Evolutionary conservation across 164 flowering plant species (phyloP).

Genomic region (Vitis riparia): DNA sequence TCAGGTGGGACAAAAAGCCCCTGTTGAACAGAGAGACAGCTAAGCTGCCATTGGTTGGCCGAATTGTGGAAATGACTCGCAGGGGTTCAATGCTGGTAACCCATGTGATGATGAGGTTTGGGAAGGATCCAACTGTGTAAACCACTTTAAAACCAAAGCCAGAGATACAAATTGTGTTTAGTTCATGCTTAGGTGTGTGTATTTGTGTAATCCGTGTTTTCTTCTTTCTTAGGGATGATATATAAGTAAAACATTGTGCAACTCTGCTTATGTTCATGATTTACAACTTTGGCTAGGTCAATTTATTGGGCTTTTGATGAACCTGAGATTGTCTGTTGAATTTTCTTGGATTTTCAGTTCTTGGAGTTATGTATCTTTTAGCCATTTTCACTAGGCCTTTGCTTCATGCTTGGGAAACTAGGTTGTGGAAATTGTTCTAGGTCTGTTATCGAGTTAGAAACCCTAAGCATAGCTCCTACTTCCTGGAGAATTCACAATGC

Average conservation of each 20-base stretch:
- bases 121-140: constrained; percentile 61
- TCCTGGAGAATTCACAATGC: too few relatives aligned
- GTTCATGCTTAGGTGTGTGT: neutral
- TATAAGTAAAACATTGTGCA: neutral
- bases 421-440: too few relatives aligned
- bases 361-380: too few relatives aligned
- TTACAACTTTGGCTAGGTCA: too few relatives aligned
- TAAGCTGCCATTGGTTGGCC: constrained; percentile 59
- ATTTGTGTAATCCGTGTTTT: neutral
- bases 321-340: too few relatives aligned
- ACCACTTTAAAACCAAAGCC: neutral
- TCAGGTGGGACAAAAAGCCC: constrained; percentile 92
- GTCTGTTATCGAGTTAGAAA: too few relatives aligned
- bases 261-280: too few relatives aligned
- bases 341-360: too few relatives aligned
- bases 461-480: too few relatives aligned
- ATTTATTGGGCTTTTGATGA: too few relatives aligned
- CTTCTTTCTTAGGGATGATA: neutral
- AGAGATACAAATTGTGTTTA: neutral
- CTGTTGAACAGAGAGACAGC: constrained; percentile 66
- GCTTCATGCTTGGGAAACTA: too few relatives aligned
- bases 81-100: constrained; percentile 74
- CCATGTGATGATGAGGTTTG: constrained; percentile 82
- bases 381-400: too few relatives aligned
- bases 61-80: constrained; percentile 47